A percentile compares a stretch with the other conserved stretches of the same genome.
Conservation (phyloP, 176 grass and related monocot genomes). For the Triticum aestivum region DNA sequence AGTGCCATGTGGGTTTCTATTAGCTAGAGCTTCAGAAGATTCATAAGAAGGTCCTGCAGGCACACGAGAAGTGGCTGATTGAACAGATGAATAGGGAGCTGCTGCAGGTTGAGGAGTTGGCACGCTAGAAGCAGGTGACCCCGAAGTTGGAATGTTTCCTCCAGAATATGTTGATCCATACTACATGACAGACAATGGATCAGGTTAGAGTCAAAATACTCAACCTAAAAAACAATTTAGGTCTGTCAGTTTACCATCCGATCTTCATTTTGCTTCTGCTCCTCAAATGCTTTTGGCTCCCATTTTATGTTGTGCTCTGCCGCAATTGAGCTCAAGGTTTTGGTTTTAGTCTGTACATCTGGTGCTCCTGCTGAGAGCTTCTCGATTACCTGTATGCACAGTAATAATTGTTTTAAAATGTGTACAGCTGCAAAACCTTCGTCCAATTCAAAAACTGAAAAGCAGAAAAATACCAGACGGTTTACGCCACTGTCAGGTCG, state of each 20-base stretch:
- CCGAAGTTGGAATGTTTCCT: slow-evolving; percentile 43
- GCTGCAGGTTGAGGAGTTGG: slow-evolving; percentile 27
- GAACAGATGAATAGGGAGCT: slow-evolving; percentile 25
- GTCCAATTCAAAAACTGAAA: background rate
- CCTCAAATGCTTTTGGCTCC: slow-evolving; percentile 86
- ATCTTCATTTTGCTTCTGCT: slow-evolving; percentile 69
- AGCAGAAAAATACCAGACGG: slow-evolving; percentile 58
- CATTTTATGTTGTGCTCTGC: slow-evolving; percentile 88
- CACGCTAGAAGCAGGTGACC: slow-evolving; percentile 41
- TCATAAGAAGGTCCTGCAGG: slow-evolving; percentile 20
- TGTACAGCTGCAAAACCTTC: background rate
- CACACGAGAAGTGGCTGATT: slow-evolving; percentile 24
- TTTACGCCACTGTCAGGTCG: slow-evolving; percentile 77
- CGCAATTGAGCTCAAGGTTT: slow-evolving; percentile 77
- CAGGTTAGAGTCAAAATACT: slow-evolving; percentile 15
- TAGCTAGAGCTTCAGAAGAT: slow-evolving; percentile 18
- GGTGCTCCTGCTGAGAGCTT: slow-evolving; percentile 90
- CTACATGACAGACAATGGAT: slow-evolving; percentile 50
- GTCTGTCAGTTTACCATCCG: slow-evolving; percentile 51
- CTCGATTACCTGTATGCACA: slow-evolving; percentile 65
- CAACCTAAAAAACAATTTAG: slow-evolving; percentile 1
- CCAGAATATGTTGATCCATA: slow-evolving; percentile 54
- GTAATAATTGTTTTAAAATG: background rate
- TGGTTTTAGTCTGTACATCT: slow-evolving; percentile 75
- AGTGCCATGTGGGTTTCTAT: slow-evolving; percentile 2